Evolutionary conservation across 164 flowering plant species (phyloP).

Genomic region (Tetracentron sinense): DNA sequence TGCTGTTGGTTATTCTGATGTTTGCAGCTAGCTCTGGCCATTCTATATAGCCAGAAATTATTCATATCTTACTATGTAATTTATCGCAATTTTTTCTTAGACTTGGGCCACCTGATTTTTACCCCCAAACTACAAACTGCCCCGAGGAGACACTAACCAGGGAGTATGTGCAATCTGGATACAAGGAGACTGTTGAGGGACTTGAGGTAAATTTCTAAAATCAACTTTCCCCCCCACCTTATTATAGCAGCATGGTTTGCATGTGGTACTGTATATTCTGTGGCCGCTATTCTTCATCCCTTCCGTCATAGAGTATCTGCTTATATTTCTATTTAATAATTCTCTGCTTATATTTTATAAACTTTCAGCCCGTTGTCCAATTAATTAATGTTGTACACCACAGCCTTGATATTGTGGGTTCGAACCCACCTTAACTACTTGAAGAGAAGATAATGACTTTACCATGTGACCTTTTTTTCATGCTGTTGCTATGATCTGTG

Average conservation of each 20-base stretch:
- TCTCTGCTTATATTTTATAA: too few relatives aligned
- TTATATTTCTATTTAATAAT: too few relatives aligned
- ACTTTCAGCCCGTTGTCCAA: too few relatives aligned
- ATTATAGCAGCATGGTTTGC: too few relatives aligned
- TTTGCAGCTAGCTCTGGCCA: not conserved
- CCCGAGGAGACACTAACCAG: constrained; percentile 89
- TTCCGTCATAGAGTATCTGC: too few relatives aligned
- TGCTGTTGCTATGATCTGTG: too few relatives aligned
- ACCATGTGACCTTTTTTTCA: too few relatives aligned
- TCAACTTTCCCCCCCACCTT: not conserved
- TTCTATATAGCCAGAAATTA: not conserved
- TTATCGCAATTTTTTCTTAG: constrained; percentile 27
- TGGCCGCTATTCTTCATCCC: not conserved
- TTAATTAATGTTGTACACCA: too few relatives aligned
- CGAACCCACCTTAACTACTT: too few relatives aligned
- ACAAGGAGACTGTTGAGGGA: constrained; percentile 90
- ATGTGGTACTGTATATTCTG: not conserved
- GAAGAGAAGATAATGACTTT: too few relatives aligned
- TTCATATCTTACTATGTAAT: not conserved
- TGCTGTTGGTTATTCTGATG: not conserved
- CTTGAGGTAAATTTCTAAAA: constrained; percentile 63
- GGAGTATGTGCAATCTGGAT: constrained; percentile 84
- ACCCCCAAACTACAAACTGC: constrained; percentile 77
- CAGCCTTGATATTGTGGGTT: too few relatives aligned
- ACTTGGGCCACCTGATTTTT: constrained; percentile 93